Conservation (phyloP, 352 stramenopile species). For the Phytophthora ohioensis region DNA sequence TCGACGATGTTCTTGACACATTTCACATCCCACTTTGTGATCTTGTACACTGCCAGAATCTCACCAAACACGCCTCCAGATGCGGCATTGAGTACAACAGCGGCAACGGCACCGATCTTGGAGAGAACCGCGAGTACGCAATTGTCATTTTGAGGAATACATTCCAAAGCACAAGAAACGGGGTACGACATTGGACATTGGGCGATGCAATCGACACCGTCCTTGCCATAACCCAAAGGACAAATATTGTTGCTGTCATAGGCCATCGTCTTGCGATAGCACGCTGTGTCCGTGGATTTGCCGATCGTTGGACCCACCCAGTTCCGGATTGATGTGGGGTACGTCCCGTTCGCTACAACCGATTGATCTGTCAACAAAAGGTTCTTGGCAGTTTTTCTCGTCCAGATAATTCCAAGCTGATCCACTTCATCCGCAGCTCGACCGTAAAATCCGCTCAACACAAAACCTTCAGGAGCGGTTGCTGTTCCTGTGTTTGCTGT, state of each 20-base stretch:
- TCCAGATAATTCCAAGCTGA: not conserved
- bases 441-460: not conserved
- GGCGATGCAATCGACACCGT: not conserved
- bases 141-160: not conserved
- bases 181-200: not conserved
- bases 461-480: not conserved
- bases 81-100: not conserved
- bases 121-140: not conserved
- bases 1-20: conserved; percentile 19
- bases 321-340: conserved; percentile 34
- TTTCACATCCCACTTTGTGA: conserved; percentile 13
- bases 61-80: not conserved
- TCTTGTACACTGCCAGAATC: conserved; percentile 16
- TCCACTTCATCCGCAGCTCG: not conserved
- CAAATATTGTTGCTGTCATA: conserved; percentile 7
- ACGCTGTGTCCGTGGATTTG: conserved; percentile 28
- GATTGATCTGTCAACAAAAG: conserved; percentile 24
- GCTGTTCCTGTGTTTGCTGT: not conserved
- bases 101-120: not conserved
- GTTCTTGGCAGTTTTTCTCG: not conserved
- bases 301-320: conserved; percentile 34
- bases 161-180: not conserved
- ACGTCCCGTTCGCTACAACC: conserved; percentile 23
- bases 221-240: not conserved
- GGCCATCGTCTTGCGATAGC: conserved; percentile 26